Base-by-base conservation (phyloP, 495 filamentous ascomycete species). In the Haplographium delicatum region DNA sequence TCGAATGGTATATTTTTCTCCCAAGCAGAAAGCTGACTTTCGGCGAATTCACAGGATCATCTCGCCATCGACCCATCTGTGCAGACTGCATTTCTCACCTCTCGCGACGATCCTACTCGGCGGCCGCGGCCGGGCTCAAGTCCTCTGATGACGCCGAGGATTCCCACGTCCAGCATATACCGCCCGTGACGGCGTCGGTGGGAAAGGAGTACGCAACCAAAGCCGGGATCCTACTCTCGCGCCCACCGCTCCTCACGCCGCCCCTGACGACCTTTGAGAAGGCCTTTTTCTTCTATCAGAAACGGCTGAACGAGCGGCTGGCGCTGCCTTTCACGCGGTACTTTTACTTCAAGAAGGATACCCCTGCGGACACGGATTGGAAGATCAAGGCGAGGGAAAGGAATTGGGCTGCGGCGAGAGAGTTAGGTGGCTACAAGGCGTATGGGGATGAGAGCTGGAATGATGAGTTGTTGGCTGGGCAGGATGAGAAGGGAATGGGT, bases 261-360 rank as follows among this genome's bases (percentile, higher is more conserved):
- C 74, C 84, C 43, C 84, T 89, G 15, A 84, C 83, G 26, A 75
- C 86, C 10, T 97, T 99, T 67, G 93, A 99, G 68, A 84, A 88
- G 65, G 74, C 91, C 44, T 96, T 79, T 72, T 93, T 83, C 73
- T 88, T 97, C 66, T 99, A 99, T 73, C 93, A 99, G 70, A 88
- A 88, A 52, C 89, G 93, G 10, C 76, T 99, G 45, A 95, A 99
- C 68, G 93, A 99, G 72, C 89, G 93, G 9, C 74, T 96, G 25
- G 80, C 82, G 9, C 75, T 91, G 7, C 91, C 91, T 2, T 99
- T 99, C 72, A 86, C 84, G 15, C 80, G 85, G 44, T 89, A 87
- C 65, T 93, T 96, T 69, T 99, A 95, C 78, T 95, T 89, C 84
- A 95, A 94, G 75, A 84, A 83, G 55, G 89, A 85, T 59, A 94